phyloP scores from a whole-genome alignment of 169 alveolate species.

The Toxoplasma gondii region DNA sequence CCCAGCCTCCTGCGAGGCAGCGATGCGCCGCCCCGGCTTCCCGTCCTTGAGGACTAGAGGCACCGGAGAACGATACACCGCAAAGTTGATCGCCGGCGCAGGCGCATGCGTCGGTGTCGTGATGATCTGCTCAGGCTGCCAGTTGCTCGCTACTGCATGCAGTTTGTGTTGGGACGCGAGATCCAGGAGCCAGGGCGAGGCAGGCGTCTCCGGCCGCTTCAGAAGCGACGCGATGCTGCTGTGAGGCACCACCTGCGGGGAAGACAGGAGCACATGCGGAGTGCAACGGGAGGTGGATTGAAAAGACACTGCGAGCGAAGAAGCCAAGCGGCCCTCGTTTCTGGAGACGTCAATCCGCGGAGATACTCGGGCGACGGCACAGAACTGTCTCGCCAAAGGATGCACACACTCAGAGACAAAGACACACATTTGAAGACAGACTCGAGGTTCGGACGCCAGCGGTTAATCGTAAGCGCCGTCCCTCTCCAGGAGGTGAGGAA shows the following conservation, averaged over 20 bases:
- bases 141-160: slow-evolving; percentile 13
- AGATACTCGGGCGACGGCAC: too few species aligned
- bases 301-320: too few species aligned
- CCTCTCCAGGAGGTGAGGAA: too few species aligned
- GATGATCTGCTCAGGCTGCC: slow-evolving; percentile 42
- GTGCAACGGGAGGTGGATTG: background rate
- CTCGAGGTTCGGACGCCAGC: background rate
- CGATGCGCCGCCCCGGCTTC: background rate
- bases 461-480: too few species aligned
- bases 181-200: slow-evolving; percentile 12
- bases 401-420: too few species aligned
- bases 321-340: too few species aligned
- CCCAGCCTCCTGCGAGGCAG: background rate
- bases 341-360: too few species aligned
- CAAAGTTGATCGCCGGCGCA: background rate
- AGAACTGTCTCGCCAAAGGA: too few species aligned
- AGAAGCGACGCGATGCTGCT: slow-evolving; percentile 38
- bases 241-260: slow-evolving; percentile 22
- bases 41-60: background rate
- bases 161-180: slow-evolving; percentile 28
- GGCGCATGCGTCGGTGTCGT: slow-evolving; percentile 11
- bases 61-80: slow-evolving; percentile 5
- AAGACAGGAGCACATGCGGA: background rate
- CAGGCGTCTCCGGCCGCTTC: background rate
- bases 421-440: too few species aligned